Evolutionary conservation across 352 stramenopile species (phyloP), one percentile per base, ranked within the genome.

Genomic region (Phytophthora gonapodyides): DNA sequence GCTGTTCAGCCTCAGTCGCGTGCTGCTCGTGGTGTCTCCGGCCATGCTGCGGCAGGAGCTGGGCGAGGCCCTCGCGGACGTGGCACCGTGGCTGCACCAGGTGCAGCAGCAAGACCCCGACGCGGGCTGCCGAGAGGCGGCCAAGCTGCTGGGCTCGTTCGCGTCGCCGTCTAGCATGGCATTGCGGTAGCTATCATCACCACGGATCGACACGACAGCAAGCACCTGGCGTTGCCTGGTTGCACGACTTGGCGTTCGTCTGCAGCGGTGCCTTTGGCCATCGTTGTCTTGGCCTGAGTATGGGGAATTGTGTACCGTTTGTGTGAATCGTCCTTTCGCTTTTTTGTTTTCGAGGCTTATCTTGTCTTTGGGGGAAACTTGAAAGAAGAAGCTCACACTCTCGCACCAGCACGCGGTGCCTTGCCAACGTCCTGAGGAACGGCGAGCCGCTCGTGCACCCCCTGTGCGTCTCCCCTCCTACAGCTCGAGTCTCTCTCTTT

Each of bases 1-100:
- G 30, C 45, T 91, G 16, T 93, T 85, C 36, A 73, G 71, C 47
- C 52, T 90, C n/a, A 91, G 84, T 57, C 84, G 82, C 45, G 78
- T 90, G 48, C 50, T 93, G 38, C 55, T 93, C 2, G 78, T 89
- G 3, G 75, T 80, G 16, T 73, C 84, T 13, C 71, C 84, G 15
- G 73, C 75, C 19, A 40, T 93, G 15, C 38, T 91, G 49, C 65
- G 68, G 0, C 82, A 87, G 41, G 82, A 93, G 33, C 61, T 82
- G 27, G 76, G 78, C 2, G 67, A 86, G 2, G 58, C 66, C 17
- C 44, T 91, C 7, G 50, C 69, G 7, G 58, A 87, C 15, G 63
- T 91, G 17, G 64, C 72, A 11, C 64, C 64, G 1, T 93, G 84
- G 84, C 67, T 93, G 15, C 68, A 69, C 44, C 59, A 84, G 4